Evolutionary conservation across 176 grass and related monocot species (phyloP), one percentile per base, ranked within the genome.

Genomic region (Oryza longistaminata): DNA sequence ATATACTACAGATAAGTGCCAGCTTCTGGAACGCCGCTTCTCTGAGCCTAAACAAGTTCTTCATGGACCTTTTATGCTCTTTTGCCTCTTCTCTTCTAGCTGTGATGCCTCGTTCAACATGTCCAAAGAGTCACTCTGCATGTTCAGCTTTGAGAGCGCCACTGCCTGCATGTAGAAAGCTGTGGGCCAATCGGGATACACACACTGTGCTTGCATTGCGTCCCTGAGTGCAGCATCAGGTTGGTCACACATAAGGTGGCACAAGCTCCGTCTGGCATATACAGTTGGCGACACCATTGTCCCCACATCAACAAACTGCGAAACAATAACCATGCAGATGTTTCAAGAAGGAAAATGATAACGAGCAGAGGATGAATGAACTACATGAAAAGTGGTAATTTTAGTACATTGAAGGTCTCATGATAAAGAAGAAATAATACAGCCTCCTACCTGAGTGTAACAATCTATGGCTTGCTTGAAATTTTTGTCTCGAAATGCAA

Each of bases 91-190:
- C 83, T 94, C 96, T 93, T 98, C 96, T 29, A 98, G 87, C 60
- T 89, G 70, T n/a, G 96, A 88, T 0, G 96, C 96, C 52, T 98
- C 96, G 7, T 93, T 93, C 81, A 98, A 81, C 96, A 98, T 98
- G 81, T 98, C 96, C 1, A 76, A 75, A 2, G 96, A 91, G 39
- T 98, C 96, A 62, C 83, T 93, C 73, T 98, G 88, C 96, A 98
- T 98, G 40, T 95, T 83, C 33, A 98, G 93, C 88, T 98, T 98
- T 16, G 93, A 87, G 0, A 98, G 81, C 2, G 96, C 96, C 9
- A 92, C 93, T 27, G 96, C 80, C 86, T 98, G 96, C 96, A 98
- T 98, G 70, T 93, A 98, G 89, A 98, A 98, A 69, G 93, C 96
- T 29, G 91, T 98, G 6, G 93, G 87, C 96, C 96, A 98, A 44